A percentile compares a stretch with the other conserved stretches of the same genome.
Conservation (phyloP, 2,329 filamentous ascomycete species). For the Albophoma yamanashiensis region DNA sequence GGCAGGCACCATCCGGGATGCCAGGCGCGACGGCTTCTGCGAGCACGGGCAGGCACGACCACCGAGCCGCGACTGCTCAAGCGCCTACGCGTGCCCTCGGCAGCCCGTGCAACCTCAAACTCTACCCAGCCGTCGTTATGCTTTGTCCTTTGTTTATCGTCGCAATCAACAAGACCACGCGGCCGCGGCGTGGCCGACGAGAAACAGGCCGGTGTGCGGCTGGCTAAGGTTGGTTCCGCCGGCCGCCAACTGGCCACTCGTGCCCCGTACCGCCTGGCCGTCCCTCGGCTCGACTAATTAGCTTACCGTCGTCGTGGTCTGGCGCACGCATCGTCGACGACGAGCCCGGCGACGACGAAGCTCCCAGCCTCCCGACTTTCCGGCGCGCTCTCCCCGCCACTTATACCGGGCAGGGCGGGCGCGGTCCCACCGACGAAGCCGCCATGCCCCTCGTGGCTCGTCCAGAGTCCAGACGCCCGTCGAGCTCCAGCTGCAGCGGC, state of each 20-base stretch:
- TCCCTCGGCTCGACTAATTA: background rate
- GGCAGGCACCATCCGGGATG: background rate
- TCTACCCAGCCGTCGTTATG: background rate
- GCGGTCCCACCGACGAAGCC: no score
- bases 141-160: no score
- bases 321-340: background rate
- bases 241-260: background rate
- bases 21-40: background rate
- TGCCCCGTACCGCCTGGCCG: background rate
- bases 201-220: no score
- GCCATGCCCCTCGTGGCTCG: no score
- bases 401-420: background rate
- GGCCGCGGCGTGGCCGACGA: no score
- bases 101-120: background rate
- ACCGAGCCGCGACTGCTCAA: background rate
- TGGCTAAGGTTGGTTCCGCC: background rate
- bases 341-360: background rate
- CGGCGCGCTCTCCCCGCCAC: background rate
- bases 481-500: background rate
- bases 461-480: no score
- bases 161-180: no score
- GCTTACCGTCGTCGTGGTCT: background rate
- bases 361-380: background rate
- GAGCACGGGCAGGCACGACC: background rate
- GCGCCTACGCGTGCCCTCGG: background rate